phyloP scores from a whole-genome alignment of 306 rosid species.

The Gynostemma pentaphyllum region DNA sequence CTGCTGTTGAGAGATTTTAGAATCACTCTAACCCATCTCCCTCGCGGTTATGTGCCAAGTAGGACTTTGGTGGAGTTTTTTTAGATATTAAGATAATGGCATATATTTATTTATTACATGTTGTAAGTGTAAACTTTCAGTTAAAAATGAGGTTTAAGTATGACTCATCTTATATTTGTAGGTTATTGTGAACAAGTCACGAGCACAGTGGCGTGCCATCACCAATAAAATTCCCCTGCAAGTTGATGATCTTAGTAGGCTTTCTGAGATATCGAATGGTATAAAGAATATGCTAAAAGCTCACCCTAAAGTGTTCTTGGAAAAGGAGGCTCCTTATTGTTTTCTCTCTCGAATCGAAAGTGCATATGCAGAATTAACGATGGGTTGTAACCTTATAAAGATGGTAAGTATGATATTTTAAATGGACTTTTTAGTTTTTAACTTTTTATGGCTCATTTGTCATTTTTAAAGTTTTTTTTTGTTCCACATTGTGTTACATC shows the following conservation, averaged over 20 bases:
- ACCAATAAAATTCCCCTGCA: conserved; percentile 53
- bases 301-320: conserved; percentile 61
- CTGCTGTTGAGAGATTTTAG: neutral
- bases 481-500: neutral
- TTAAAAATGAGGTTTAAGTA: neutral
- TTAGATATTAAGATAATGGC: neutral
- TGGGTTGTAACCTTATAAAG: conserved; percentile 69
- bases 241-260: conserved; percentile 45
- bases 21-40: neutral
- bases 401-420: conserved; percentile 39
- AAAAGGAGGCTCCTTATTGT: conserved; percentile 70
- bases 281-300: conserved; percentile 59
- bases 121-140: neutral
- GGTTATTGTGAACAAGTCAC: conserved; percentile 87
- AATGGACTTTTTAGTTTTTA: neutral
- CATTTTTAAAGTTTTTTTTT: neutral
- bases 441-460: neutral
- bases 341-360: conserved; percentile 64
- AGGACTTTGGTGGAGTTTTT: neutral
- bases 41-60: neutral
- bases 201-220: conserved; percentile 67
- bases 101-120: neutral
- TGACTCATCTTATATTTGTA: conserved; percentile 17
- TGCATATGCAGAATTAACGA: conserved; percentile 53
- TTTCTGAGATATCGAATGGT: conserved; percentile 49